Conservation (phyloP, 805 yeast species). For the Nakazawaea laoshanensis region DNA sequence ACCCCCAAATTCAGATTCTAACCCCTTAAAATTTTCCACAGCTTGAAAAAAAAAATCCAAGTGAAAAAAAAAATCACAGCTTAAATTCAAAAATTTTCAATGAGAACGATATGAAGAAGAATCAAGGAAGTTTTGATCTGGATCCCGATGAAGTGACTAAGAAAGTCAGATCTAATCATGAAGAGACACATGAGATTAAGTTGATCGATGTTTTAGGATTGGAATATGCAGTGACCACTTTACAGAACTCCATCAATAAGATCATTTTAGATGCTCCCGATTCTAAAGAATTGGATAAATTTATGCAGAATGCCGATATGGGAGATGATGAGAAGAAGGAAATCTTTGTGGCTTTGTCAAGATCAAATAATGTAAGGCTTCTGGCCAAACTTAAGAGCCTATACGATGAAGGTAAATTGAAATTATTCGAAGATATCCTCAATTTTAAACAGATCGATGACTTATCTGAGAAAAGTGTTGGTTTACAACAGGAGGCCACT, state of each 20-base stretch:
- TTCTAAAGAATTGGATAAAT: slow-evolving; percentile 28
- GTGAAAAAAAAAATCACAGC: no score
- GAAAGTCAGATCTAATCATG: no score
- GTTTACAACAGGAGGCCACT: no score
- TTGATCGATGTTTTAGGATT: slow-evolving; percentile 21
- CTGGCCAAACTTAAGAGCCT: slow-evolving; percentile 54
- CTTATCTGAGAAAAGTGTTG: not conserved
- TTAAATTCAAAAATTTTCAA: no score
- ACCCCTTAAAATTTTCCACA: not conserved
- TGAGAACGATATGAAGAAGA: no score
- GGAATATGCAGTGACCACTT: slow-evolving; percentile 44
- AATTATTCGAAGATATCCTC: slow-evolving; percentile 46
- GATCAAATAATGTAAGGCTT: slow-evolving; percentile 46
- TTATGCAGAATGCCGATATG: slow-evolving; percentile 19
- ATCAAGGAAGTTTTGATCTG: no score
- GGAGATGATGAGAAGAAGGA: slow-evolving; percentile 28
- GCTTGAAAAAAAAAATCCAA: no score
- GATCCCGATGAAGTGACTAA: no score
- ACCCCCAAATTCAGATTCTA: slow-evolving; percentile 1
- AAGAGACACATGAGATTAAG: slow-evolving; percentile 5
- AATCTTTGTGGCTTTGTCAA: slow-evolving; percentile 39
- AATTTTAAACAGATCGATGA: slow-evolving; percentile 11
- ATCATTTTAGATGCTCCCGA: slow-evolving; percentile 54
- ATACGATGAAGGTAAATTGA: slow-evolving; percentile 37
- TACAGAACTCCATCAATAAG: slow-evolving; percentile 42